phyloP scores from a whole-genome alignment of 371 early-diverging fungal species.

The Rhizopus arrhizus region DNA sequence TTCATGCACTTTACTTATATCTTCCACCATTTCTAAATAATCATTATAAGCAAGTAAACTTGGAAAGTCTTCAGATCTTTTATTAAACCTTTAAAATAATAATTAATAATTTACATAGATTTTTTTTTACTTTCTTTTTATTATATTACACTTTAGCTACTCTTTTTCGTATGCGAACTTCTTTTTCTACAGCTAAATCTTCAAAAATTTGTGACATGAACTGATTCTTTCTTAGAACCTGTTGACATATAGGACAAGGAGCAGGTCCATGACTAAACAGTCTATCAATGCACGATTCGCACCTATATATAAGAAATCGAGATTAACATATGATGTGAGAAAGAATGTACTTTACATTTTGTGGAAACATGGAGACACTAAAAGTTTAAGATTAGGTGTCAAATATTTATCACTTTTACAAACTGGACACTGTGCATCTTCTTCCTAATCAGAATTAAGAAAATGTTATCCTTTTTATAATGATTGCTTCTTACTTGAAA shows the following conservation, averaged over 20 bases:
- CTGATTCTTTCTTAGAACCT: conserved; percentile 78
- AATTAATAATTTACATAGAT: not conserved
- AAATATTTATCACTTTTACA: conserved; percentile 95
- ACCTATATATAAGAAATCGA: conserved; percentile 55
- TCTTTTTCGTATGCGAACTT: conserved; percentile 86
- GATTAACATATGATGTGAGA: not conserved
- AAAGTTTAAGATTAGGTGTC: conserved; percentile 89
- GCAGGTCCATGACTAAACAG: conserved; percentile 86
- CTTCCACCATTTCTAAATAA: conserved; percentile 91
- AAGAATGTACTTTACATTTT: conserved; percentile 71
- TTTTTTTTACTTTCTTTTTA: not conserved
- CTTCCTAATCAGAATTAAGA: conserved; percentile 35
- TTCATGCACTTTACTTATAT: conserved; percentile 65
- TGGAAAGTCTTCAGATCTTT: conserved; percentile 87
- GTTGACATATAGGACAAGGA: conserved; percentile 91
- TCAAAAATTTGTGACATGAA: conserved; percentile 92
- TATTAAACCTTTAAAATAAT: conserved; percentile 72
- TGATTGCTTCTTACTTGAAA: conserved; percentile 36
- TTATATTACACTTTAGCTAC: conserved; percentile 73
- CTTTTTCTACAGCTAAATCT: conserved; percentile 93
- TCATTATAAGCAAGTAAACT: conserved; percentile 81
- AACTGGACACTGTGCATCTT: conserved; percentile 91
- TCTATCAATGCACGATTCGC: conserved; percentile 88
- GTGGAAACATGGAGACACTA: conserved; percentile 97
- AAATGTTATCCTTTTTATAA: too few relatives aligned